phyloP scores from a whole-genome alignment of 2,329 filamentous ascomycete genomes.

The Penicillium olsonii region DNA sequence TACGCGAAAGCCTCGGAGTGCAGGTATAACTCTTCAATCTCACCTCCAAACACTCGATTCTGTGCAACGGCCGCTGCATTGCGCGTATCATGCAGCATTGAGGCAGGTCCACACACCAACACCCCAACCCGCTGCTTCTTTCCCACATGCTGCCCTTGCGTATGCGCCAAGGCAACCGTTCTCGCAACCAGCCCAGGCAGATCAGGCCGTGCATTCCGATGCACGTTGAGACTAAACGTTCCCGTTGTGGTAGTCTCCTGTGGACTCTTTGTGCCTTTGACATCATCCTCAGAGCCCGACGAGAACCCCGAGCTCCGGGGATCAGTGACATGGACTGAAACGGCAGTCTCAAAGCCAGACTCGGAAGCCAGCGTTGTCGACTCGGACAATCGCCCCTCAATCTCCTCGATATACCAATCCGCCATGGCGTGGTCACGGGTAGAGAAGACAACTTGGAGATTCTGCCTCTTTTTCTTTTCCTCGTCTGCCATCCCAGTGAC shows the following conservation, averaged over 20 bases:
- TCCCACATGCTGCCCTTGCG: slow-evolving; percentile 1
- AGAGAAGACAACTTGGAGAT: slow-evolving; percentile 25
- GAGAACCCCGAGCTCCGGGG: slow-evolving; percentile 9
- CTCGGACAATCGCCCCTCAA: slow-evolving; percentile 21
- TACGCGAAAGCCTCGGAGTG: slow-evolving; percentile 51
- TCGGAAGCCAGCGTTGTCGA: slow-evolving; percentile 17
- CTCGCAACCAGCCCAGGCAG: slow-evolving; percentile 31
- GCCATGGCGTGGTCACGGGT: slow-evolving; percentile 23
- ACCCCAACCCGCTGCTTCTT: slow-evolving; percentile 30
- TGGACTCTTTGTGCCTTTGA: slow-evolving; percentile 13
- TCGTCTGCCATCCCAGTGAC: slow-evolving; percentile 7
- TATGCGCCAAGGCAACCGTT: slow-evolving; percentile 14
- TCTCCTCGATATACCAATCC: slow-evolving; percentile 26
- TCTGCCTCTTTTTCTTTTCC: slow-evolving; percentile 8
- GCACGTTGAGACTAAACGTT: slow-evolving; percentile 21
- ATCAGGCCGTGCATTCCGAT: slow-evolving; percentile 34
- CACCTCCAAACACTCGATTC: slow-evolving; percentile 35
- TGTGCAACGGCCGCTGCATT: slow-evolving; percentile 50
- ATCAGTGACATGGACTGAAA: slow-evolving; percentile 27
- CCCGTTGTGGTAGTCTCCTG: slow-evolving; percentile 20
- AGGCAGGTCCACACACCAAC: slow-evolving; percentile 48
- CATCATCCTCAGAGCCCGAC: slow-evolving; percentile 5
- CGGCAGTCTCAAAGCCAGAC: slow-evolving; percentile 21
- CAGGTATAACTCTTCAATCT: slow-evolving; percentile 42
- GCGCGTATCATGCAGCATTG: slow-evolving; percentile 51